Percentiles rank a stretch among this genome's conserved stretches.
These are phyloP conservation scores for Phytopythium helicoides DNA, from an alignment of 352 stramenopile genomes.

Conservation along the genomic window DNA sequence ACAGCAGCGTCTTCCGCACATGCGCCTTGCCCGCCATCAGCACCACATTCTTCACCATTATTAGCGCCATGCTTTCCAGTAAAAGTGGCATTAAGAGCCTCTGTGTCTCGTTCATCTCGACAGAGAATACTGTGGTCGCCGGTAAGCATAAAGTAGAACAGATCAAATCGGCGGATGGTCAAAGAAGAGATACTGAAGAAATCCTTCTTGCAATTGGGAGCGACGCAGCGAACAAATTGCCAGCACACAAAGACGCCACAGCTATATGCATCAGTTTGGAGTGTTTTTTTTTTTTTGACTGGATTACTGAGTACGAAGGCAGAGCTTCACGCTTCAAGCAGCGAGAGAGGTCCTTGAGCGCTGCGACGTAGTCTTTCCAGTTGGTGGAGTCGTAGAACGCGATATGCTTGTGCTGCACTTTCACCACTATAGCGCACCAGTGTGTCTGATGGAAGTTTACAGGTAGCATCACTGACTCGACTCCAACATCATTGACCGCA, in stretches of 20 bases:
- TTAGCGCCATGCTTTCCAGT: too few relatives aligned
- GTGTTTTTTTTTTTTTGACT: too few relatives aligned
- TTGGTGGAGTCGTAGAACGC: conserved; percentile 11
- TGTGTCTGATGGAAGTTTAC: conserved; percentile 10
- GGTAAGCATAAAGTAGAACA: too few relatives aligned
- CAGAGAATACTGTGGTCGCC: too few relatives aligned
- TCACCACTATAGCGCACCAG: conserved; percentile 10
- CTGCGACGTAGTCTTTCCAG: conserved; percentile 3
- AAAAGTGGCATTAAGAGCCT: too few relatives aligned
- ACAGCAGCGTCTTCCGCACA: too few relatives aligned
- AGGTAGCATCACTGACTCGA: conserved; percentile 1
- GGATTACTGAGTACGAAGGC: too few relatives aligned
- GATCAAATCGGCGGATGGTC: conserved; percentile 6
- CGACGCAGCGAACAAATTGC: conserved; percentile 11
- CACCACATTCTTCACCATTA: too few relatives aligned
- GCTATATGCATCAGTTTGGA: conserved; percentile 12
- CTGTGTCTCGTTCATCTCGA: too few relatives aligned
- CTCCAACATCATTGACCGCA: neutral
- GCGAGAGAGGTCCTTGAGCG: conserved; percentile 15
- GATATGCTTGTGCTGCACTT: conserved; percentile 2
- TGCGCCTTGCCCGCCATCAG: too few relatives aligned
- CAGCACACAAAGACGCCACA: conserved; percentile 16
- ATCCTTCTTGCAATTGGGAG: neutral
- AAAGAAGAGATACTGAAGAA: conserved; percentile 2
- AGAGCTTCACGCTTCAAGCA: too few relatives aligned